Percentiles rank a stretch among this genome's conserved stretches.
Conservation (phyloP, 768 basidiomycete genomes). For the Glaciozyma martinii region DNA sequence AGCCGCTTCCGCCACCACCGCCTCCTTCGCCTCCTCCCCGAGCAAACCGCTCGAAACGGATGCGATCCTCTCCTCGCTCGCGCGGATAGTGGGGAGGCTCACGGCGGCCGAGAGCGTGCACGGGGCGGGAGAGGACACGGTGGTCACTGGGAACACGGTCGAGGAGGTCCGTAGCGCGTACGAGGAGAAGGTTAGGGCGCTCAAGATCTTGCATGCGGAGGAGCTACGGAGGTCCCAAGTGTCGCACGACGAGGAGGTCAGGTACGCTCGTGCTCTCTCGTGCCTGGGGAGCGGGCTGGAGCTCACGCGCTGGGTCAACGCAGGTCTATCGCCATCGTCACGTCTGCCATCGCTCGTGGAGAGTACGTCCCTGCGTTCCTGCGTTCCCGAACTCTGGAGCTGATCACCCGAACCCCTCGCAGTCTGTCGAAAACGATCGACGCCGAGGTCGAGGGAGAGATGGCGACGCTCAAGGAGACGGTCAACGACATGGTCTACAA, state of each 20-base stretch:
- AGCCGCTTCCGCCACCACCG: constrained; percentile 16
- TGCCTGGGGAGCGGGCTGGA: not conserved
- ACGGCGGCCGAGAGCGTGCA: constrained; percentile 3
- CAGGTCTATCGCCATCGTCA: constrained; percentile 35
- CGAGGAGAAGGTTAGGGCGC: constrained; percentile 24
- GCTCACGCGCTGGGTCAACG: not conserved
- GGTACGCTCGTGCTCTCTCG: constrained; percentile 3
- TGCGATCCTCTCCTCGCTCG: constrained; percentile 26
- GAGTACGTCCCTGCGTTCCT: constrained; percentile 9
- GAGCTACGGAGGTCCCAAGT: constrained; percentile 24
- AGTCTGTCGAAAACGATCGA: constrained; percentile 46
- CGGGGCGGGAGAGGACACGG: not conserved
- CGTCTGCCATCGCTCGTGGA: constrained; percentile 32
- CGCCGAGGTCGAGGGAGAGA: constrained; percentile 47
- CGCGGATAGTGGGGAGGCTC: constrained; percentile 29
- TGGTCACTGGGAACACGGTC: constrained; percentile 3
- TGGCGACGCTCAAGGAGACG: constrained; percentile 45
- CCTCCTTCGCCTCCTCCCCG: constrained; percentile 9
- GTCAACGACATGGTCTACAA: constrained; percentile 50
- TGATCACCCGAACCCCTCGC: not conserved
- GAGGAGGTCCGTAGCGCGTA: constrained; percentile 16
- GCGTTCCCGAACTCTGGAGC: not conserved
- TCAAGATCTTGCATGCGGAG: constrained; percentile 25
- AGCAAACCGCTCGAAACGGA: constrained; percentile 30
- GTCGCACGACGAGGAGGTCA: constrained; percentile 30